Evolutionary conservation across 2,329 filamentous ascomycete species (phyloP).

Genomic region (Xylariaceae sp.): DNA sequence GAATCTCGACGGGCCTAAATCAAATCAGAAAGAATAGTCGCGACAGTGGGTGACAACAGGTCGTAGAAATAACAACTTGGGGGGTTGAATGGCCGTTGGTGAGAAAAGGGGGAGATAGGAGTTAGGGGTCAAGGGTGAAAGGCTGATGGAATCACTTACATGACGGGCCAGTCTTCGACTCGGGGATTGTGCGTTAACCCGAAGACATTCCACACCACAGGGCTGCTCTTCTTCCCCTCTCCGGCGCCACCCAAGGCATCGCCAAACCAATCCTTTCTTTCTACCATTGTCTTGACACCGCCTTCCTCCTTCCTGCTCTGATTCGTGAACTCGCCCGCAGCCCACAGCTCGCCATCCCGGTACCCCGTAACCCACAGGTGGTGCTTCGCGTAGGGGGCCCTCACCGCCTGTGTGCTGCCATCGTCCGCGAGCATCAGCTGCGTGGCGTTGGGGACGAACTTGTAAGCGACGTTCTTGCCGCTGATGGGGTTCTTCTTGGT

Average conservation of each 20-base stretch:
- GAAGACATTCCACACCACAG: constrained; percentile 50
- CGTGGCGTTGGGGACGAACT: constrained; percentile 40
- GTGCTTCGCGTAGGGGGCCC: constrained; percentile 43
- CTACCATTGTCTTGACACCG: constrained; percentile 43
- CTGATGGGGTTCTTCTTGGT: constrained; percentile 41
- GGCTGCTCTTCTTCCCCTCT: constrained; percentile 33
- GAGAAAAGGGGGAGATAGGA: background rate
- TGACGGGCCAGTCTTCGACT: constrained; percentile 47
- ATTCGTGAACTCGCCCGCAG: constrained; percentile 48
- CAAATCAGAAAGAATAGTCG: background rate
- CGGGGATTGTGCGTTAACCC: constrained; percentile 45
- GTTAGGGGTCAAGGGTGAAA: background rate
- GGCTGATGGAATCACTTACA: constrained; percentile 36
- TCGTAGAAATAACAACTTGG: too few relatives aligned
- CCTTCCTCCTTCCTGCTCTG: constrained; percentile 39
- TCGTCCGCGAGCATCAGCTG: constrained; percentile 44
- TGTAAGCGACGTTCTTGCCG: constrained; percentile 46
- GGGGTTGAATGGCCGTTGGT: too few relatives aligned
- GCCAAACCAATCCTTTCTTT: constrained; percentile 42
- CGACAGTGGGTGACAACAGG: background rate
- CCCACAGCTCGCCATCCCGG: constrained; percentile 46
- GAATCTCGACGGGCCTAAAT: constrained; percentile 42
- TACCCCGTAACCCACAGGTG: constrained; percentile 46
- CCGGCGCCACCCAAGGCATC: constrained; percentile 14
- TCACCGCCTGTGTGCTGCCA: constrained; percentile 36